Evolutionary conservation across 2,329 filamentous ascomycete species (phyloP).

Genomic region (Botryosphaeria agaves): DNA sequence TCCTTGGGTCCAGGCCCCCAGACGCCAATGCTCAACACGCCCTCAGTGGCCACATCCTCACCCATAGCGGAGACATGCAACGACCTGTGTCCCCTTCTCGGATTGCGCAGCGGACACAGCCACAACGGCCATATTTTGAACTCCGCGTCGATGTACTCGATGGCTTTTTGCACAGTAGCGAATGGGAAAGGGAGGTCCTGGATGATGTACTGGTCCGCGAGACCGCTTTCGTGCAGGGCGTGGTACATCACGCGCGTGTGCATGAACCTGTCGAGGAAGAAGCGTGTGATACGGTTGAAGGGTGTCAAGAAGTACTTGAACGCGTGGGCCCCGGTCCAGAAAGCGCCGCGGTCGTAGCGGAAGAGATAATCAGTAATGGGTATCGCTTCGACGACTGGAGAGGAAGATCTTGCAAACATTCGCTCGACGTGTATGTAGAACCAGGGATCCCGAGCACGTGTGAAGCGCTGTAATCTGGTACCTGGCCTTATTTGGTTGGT

Average conservation of each 20-base stretch:
- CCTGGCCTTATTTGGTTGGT: constrained; percentile 10
- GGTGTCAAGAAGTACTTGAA: constrained; percentile 47
- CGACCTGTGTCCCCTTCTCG: constrained; percentile 5
- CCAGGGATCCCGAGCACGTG: constrained; percentile 29
- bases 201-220: constrained; percentile 43
- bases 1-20: constrained; percentile 35
- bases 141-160: constrained; percentile 21
- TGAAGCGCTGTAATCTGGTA: constrained; percentile 16
- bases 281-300: constrained; percentile 46
- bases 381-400: constrained; percentile 34
- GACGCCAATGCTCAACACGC: constrained; percentile 46
- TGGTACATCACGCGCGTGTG: constrained; percentile 49
- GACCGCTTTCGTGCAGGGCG: constrained; percentile 43
- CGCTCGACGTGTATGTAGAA: constrained; percentile 28
- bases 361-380: constrained; percentile 52
- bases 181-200: constrained; percentile 41
- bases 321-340: constrained; percentile 47
- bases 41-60: too few relatives aligned
- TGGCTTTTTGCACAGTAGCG: constrained; percentile 23
- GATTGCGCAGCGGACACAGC: constrained; percentile 26
- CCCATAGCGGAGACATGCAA: constrained; percentile 3
- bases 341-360: constrained; percentile 51
- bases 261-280: constrained; percentile 42
- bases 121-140: constrained; percentile 30
- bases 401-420: constrained; percentile 19